These are phyloP conservation scores for Trichoderma afroharzianum DNA, from an alignment of 2,329 filamentous ascomycete genomes.

Conservation along the genomic window DNA sequence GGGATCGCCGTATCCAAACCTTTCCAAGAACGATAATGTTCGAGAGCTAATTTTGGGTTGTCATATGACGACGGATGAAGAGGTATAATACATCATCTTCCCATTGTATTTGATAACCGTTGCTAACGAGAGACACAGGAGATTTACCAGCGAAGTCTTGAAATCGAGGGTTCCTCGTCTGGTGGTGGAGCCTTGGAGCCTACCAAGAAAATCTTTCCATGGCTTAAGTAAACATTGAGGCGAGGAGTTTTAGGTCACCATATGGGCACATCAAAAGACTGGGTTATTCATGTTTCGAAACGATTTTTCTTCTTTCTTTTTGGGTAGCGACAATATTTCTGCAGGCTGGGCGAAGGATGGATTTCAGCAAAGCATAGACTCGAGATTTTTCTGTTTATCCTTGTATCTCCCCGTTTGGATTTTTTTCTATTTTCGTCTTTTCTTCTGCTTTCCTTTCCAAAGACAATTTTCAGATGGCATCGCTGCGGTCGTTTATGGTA, in stretches of 20 bases:
- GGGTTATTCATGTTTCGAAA: conserved; percentile 11
- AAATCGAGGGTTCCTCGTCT: conserved; percentile 52
- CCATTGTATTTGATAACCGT: not conserved
- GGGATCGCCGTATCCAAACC: conserved; percentile 72
- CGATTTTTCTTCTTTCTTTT: not conserved
- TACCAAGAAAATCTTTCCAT: conserved; percentile 63
- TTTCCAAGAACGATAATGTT: conserved; percentile 65
- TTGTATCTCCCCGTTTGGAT: not conserved
- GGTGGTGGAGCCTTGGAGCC: conserved; percentile 41
- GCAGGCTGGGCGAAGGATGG: conserved; percentile 17
- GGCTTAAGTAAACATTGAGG: conserved; percentile 49
- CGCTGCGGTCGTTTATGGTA: conserved; percentile 9
- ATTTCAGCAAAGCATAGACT: conserved; percentile 16
- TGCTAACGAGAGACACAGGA: conserved; percentile 44
- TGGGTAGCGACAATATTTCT: conserved; percentile 12
- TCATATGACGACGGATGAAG: conserved; percentile 78
- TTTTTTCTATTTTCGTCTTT: not conserved
- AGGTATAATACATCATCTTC: conserved; percentile 55
- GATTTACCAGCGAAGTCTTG: conserved; percentile 59
- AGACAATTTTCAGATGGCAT: conserved; percentile 10
- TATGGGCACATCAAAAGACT: conserved; percentile 16
- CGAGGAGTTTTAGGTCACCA: conserved; percentile 27
- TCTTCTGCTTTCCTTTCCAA: not conserved
- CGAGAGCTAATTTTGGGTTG: conserved; percentile 77
- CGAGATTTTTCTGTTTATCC: conserved; percentile 1